A percentile compares a stretch with the other conserved stretches of the same genome.
Evolutionary conservation across 768 basidiomycete genomes (phyloP).

Genomic region (Psilocybe subaeruginosa): DNA sequence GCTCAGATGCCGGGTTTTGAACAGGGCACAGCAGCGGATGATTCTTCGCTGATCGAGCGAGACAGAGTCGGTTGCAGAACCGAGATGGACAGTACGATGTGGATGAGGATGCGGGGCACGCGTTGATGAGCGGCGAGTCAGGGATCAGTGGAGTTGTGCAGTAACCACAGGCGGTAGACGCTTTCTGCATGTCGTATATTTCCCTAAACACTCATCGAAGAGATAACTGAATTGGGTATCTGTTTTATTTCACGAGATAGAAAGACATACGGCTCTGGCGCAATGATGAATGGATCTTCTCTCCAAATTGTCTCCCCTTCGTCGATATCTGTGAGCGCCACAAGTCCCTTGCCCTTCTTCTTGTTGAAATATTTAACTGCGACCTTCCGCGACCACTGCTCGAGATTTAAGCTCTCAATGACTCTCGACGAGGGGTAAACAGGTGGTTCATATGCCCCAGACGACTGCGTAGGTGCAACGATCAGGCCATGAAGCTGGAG

Average conservation of each 20-base stretch:
- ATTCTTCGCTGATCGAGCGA: slow-evolving; percentile 59
- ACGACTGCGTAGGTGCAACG: slow-evolving; percentile 22
- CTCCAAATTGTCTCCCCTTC: slow-evolving; percentile 83
- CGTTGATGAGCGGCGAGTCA: slow-evolving; percentile 47
- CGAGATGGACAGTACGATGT: slow-evolving; percentile 56
- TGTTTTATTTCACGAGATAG: background rate
- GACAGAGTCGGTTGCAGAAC: slow-evolving; percentile 84
- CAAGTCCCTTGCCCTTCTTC: slow-evolving; percentile 82
- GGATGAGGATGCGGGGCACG: slow-evolving; percentile 52
- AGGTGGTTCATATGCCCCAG: slow-evolving; percentile 18
- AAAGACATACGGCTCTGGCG: slow-evolving; percentile 72
- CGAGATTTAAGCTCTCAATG: slow-evolving; percentile 63
- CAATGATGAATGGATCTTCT: slow-evolving; percentile 80
- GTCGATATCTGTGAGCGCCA: slow-evolving; percentile 67
- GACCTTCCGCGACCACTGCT: slow-evolving; percentile 65
- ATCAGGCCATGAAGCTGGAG: slow-evolving; percentile 62
- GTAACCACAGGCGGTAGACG: slow-evolving; percentile 65
- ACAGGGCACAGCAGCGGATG: slow-evolving; percentile 77
- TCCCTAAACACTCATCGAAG: slow-evolving; percentile 52
- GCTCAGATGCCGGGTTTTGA: slow-evolving; percentile 70
- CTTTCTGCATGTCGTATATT: slow-evolving; percentile 69
- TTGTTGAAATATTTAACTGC: slow-evolving; percentile 69
- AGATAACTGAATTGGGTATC: background rate
- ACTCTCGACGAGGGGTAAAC: slow-evolving; percentile 65
- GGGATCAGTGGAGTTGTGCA: slow-evolving; percentile 70